Conservation (phyloP, 805 yeast species). For the Ogataea paraovalis region DNA sequence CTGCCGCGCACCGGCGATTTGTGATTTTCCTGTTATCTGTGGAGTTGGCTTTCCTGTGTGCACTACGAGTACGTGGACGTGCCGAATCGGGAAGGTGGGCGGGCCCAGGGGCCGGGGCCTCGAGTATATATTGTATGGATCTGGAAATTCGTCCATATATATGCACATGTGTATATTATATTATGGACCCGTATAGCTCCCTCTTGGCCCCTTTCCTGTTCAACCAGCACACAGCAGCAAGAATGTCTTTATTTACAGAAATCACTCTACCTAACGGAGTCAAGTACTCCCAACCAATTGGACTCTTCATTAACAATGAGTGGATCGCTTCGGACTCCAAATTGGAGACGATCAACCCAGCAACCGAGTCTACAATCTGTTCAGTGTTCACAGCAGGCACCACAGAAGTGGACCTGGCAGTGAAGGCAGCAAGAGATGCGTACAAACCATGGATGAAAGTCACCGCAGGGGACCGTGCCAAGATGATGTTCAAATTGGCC, state of each 20-base stretch:
- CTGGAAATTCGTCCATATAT: too few relatives aligned
- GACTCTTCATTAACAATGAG: constrained; percentile 57
- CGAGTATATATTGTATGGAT: too few relatives aligned
- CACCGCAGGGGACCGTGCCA: constrained; percentile 37
- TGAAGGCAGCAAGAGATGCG: constrained; percentile 44
- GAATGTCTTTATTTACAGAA: constrained; percentile 13
- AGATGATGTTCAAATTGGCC: constrained; percentile 43
- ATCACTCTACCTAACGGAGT: constrained; percentile 42
- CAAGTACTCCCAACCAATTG: constrained; percentile 53
- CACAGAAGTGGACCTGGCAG: constrained; percentile 49
- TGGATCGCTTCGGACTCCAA: constrained; percentile 38
- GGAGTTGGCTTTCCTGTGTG: too few relatives aligned
- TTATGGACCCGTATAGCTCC: too few relatives aligned
- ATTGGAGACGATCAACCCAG: constrained; percentile 45
- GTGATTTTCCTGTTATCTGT: too few relatives aligned
- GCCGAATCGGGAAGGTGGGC: too few relatives aligned
- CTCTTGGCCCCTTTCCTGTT: too few relatives aligned
- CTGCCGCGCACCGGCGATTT: too few relatives aligned
- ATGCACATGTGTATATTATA: too few relatives aligned
- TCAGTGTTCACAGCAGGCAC: constrained; percentile 44
- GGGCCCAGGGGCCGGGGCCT: too few relatives aligned
- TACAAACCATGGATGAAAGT: constrained; percentile 45
- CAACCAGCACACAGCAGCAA: too few relatives aligned
- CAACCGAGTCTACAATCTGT: constrained; percentile 45
- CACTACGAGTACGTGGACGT: too few relatives aligned